Conservation (phyloP, 1,139 yeast genomes). For the Arxiozyma bovina region DNA sequence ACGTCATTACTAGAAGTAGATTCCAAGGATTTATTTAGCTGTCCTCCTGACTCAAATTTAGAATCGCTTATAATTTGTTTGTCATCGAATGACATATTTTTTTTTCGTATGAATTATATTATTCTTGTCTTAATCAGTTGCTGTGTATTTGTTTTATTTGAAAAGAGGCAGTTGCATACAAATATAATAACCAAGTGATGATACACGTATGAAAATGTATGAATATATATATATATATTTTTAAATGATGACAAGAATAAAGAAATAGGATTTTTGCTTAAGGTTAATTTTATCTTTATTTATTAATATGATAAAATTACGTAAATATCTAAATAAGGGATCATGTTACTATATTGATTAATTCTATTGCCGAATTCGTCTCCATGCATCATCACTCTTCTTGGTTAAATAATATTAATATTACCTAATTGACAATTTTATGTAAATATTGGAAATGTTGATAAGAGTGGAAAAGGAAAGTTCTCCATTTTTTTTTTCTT, state of each 20-base stretch:
- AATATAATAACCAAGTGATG: too few species aligned
- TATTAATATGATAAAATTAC: too few species aligned
- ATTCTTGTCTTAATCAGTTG: not conserved
- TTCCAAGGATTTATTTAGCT: not conserved
- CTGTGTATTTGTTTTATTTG: too few species aligned
- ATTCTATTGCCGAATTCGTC: not conserved
- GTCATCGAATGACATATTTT: not conserved
- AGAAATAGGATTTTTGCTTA: not conserved
- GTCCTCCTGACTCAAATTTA: not conserved
- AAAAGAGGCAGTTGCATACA: too few species aligned
- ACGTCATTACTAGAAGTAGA: slow-evolving; percentile 1
- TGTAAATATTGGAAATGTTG: not conserved
- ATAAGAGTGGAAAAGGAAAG: not conserved
- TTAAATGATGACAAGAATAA: too few species aligned
- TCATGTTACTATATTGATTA: too few species aligned
- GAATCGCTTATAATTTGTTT: not conserved
- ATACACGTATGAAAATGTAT: too few species aligned
- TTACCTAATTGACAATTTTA: too few species aligned
- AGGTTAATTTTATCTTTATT: not conserved
- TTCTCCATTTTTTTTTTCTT: not conserved
- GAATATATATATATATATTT: too few species aligned
- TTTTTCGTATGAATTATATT: too few species aligned
- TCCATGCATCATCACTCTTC: not conserved
- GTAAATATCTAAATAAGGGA: too few species aligned
- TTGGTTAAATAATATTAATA: too few species aligned